Conservation (phyloP, 306 rosid species). For the Cicer pinnatifidum region DNA sequence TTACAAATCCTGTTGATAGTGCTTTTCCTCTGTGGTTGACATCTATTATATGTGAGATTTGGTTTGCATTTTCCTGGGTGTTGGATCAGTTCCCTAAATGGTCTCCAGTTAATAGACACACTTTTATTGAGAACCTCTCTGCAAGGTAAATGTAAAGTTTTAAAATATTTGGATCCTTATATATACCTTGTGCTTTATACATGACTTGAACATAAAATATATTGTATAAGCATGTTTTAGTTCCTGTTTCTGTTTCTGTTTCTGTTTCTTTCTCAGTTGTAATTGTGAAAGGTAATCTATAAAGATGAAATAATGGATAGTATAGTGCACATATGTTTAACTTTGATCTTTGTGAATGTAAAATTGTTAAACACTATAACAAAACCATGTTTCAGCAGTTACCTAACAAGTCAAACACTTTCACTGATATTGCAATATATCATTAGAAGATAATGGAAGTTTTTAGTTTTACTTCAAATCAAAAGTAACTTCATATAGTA, state of each 20-base stretch:
- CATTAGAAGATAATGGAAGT: too few species aligned
- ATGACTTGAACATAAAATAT: slow-evolving; percentile 29
- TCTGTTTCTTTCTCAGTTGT: not conserved
- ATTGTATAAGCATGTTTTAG: slow-evolving; percentile 1
- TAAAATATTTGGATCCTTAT: slow-evolving; percentile 8
- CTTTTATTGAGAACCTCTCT: slow-evolving; percentile 70
- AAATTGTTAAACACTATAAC: too few species aligned
- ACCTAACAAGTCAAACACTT: too few species aligned
- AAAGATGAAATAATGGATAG: not conserved
- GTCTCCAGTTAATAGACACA: slow-evolving; percentile 79
- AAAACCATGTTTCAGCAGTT: too few species aligned
- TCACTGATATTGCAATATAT: too few species aligned
- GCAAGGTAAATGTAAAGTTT: slow-evolving; percentile 68
- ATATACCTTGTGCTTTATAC: slow-evolving; percentile 36
- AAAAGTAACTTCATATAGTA: not conserved
- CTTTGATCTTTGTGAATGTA: not conserved
- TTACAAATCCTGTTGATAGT: slow-evolving; percentile 89
- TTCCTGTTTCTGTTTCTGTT: not conserved
- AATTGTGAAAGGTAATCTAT: slow-evolving; percentile 30
- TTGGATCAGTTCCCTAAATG: slow-evolving; percentile 98
- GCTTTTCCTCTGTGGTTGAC: slow-evolving; percentile 95
- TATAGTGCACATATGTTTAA: not conserved
- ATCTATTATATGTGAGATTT: slow-evolving; percentile 91
- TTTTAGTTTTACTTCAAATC: too few species aligned
- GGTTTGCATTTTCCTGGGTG: slow-evolving; percentile 98